Conservation (phyloP, 1,139 yeast species). For the Magnusiomyces sp. region DNA sequence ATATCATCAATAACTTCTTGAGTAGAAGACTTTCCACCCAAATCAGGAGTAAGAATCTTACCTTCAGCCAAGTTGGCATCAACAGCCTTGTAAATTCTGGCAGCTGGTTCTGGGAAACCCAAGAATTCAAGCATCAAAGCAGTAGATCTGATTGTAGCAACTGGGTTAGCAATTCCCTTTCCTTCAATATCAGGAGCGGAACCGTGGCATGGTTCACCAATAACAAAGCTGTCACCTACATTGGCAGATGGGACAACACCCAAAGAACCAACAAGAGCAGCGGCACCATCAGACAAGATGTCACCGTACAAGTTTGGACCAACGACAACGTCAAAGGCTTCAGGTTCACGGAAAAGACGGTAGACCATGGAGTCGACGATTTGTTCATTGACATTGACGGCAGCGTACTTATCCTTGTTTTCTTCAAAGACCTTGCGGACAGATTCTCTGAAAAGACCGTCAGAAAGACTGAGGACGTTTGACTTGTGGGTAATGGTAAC, state of each 20-base stretch:
- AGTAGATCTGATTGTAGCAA: conserved; percentile 95
- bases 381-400: conserved; percentile 76
- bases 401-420: conserved; percentile 45
- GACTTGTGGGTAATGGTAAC: conserved; percentile 96
- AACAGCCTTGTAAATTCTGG: conserved; percentile 86
- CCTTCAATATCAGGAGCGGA: conserved; percentile 99
- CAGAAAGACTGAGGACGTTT: conserved; percentile 84
- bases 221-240: conserved; percentile 91
- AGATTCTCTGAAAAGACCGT: conserved; percentile 93
- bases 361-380: conserved; percentile 98
- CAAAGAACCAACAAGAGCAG: conserved; percentile 94
- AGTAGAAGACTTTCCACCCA: conserved; percentile 84
- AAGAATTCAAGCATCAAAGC: conserved; percentile 96
- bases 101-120: conserved; percentile 87
- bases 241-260: conserved; percentile 98
- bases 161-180: conserved; percentile 65
- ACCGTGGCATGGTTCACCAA: conserved; percentile 99
- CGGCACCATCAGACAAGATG: conserved; percentile 96
- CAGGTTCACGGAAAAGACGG: conserved; percentile 97
- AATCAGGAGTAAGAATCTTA: conserved; percentile 80
- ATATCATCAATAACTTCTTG: conserved; percentile 82
- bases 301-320: conserved; percentile 99
- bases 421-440: conserved; percentile 47
- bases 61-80: conserved; percentile 85
- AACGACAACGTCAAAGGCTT: conserved; percentile 91